Conservation (phyloP, 139 green algal species). For the Marvania coccoides region DNA sequence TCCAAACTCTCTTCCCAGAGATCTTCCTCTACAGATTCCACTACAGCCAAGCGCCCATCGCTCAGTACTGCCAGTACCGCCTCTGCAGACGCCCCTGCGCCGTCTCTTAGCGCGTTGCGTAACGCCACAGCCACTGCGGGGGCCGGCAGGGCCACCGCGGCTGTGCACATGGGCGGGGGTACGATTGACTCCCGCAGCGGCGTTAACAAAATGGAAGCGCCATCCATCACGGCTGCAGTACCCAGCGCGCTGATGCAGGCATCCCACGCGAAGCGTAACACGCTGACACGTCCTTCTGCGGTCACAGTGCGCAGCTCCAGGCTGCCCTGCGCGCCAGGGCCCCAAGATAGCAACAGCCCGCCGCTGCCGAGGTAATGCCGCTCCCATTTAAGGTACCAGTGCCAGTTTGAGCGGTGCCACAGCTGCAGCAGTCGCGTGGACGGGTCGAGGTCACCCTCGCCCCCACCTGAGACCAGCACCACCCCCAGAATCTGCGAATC, state of each 20-base stretch:
- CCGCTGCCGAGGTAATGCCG: constrained; percentile 10
- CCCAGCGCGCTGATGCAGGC: constrained; percentile 36
- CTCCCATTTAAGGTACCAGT: constrained; percentile 92
- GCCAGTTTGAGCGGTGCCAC: constrained; percentile 91
- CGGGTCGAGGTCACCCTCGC: background rate
- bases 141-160: constrained; percentile 23
- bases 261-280: constrained; percentile 23
- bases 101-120: background rate
- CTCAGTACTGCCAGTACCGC: constrained; percentile 43
- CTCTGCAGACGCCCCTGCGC: constrained; percentile 14
- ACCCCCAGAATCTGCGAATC: constrained; percentile 81
- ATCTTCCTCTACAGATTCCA: constrained; percentile 42
- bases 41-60: constrained; percentile 46
- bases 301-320: constrained; percentile 38
- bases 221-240: constrained; percentile 84
- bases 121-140: constrained; percentile 34
- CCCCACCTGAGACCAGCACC: constrained; percentile 19
- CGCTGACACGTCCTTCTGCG: background rate
- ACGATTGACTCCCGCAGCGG: constrained; percentile 59
- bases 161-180: constrained; percentile 79
- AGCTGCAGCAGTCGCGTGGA: constrained; percentile 56
- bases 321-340: background rate
- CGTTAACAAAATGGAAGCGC: constrained; percentile 61
- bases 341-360: constrained; percentile 4
- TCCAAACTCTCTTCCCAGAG: constrained; percentile 59